Conservation (phyloP, 2,329 filamentous ascomycete genomes). For the Penicillium sp. region DNA sequence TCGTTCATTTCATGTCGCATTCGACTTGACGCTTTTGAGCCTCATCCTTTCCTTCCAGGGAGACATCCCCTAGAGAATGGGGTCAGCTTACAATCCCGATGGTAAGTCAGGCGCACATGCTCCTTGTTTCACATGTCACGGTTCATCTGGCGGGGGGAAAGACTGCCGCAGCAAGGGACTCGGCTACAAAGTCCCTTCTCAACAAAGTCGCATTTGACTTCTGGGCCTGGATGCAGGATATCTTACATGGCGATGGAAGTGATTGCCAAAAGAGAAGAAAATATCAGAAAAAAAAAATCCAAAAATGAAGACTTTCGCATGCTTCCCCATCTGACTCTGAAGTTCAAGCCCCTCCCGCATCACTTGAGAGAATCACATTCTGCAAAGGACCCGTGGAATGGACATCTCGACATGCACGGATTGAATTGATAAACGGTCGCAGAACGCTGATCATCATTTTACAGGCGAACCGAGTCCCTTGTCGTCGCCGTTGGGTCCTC, state of each 20-base stretch:
- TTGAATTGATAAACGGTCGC: constrained; percentile 10
- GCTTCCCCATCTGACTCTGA: constrained; percentile 15
- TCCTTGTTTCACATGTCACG: constrained; percentile 19
- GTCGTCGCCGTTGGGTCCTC: constrained; percentile 35
- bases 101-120: constrained; percentile 31
- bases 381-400: constrained; percentile 9
- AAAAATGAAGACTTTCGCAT: neutral
- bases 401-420: constrained; percentile 8
- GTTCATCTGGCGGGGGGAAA: constrained; percentile 1
- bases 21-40: constrained; percentile 18
- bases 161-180: constrained; percentile 2
- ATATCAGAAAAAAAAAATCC: constrained; percentile 1
- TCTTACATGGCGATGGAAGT: too few relatives aligned
- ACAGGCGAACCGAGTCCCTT: constrained; percentile 39
- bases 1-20: constrained; percentile 18
- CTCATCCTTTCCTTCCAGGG: constrained; percentile 13
- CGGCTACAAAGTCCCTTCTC: too few relatives aligned
- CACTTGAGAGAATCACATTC: constrained; percentile 19
- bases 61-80: constrained; percentile 24
- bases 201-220: too few relatives aligned
- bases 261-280: constrained; percentile 1
- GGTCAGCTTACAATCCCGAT: constrained; percentile 34
- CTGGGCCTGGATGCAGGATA: too few relatives aligned
- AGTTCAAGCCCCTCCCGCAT: constrained; percentile 10
- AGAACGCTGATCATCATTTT: constrained; percentile 16